Conservation (phyloP, 2,329 filamentous ascomycete genomes). For the Periglandula ipomoeae region DNA sequence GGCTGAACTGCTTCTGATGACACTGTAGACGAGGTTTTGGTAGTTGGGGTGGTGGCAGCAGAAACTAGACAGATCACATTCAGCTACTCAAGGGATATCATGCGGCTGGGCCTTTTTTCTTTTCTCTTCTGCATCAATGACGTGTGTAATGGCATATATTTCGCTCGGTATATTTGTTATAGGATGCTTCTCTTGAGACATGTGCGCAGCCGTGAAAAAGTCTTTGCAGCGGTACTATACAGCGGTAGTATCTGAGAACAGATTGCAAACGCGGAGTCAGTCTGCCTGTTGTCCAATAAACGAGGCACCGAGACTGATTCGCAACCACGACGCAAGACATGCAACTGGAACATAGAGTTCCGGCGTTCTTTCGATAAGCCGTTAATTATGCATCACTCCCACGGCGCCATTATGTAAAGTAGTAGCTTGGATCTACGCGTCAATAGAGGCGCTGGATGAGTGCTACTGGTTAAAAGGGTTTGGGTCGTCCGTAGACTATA, state of each 20-base stretch:
- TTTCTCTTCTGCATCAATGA: constrained; percentile 23
- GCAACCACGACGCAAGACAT: too few species aligned
- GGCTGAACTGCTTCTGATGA: constrained; percentile 15
- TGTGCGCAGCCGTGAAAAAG: not conserved
- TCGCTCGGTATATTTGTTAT: constrained; percentile 5
- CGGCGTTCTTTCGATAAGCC: too few species aligned
- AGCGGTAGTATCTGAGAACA: too few species aligned
- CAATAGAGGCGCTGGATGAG: too few species aligned
- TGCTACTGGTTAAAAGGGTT: too few species aligned
- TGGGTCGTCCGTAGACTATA: too few species aligned
- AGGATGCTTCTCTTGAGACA: not conserved
- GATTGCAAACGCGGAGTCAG: not conserved
- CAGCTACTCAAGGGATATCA: constrained; percentile 28
- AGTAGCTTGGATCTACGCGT: too few species aligned
- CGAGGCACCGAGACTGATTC: too few species aligned
- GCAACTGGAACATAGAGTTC: too few species aligned
- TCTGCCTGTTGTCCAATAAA: not conserved
- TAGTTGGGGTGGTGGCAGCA: constrained; percentile 19
- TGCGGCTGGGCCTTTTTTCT: constrained; percentile 25
- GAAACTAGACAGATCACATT: constrained; percentile 27
- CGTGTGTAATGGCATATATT: constrained; percentile 16
- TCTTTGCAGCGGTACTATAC: too few species aligned
- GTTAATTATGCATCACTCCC: too few species aligned
- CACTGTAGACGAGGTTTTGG: constrained; percentile 17
- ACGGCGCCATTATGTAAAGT: too few species aligned